These are phyloP conservation scores for Hypoxylon trugodes DNA, from an alignment of 495 filamentous ascomycete species.

Conservation along the genomic window DNA sequence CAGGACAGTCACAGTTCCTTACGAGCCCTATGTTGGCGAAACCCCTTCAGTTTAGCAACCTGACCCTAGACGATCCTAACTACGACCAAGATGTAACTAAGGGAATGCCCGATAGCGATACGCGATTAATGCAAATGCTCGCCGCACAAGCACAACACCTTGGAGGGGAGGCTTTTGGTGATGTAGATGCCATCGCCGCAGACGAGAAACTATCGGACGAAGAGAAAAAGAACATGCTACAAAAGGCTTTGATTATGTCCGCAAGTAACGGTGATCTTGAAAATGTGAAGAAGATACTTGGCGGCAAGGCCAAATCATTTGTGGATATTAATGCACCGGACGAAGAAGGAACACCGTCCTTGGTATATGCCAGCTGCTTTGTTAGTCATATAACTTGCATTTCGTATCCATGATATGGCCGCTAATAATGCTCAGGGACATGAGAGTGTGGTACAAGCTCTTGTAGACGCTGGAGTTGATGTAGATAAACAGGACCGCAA, in stretches of 20 bases:
- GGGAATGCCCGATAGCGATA: constrained; percentile 80
- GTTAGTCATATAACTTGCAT: constrained; percentile 62
- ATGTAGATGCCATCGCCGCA: constrained; percentile 79
- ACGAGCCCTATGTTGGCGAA: constrained; percentile 84
- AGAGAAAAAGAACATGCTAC: constrained; percentile 82
- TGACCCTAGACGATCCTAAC: constrained; percentile 78
- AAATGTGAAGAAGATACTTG: constrained; percentile 76
- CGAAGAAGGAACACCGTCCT: constrained; percentile 90
- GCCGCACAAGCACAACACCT: constrained; percentile 89
- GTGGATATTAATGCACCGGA: constrained; percentile 91
- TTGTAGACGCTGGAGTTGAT: constrained; percentile 87
- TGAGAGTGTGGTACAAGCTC: constrained; percentile 83
- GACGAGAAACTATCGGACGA: constrained; percentile 76
- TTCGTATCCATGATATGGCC: not conserved
- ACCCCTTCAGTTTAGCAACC: constrained; percentile 80
- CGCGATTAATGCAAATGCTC: constrained; percentile 92
- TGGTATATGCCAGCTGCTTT: constrained; percentile 99
- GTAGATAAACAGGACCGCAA: constrained; percentile 95
- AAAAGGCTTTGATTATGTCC: constrained; percentile 91
- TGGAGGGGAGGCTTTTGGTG: constrained; percentile 72
- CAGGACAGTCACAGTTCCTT: constrained; percentile 94
- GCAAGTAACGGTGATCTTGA: constrained; percentile 95
- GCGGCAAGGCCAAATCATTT: constrained; percentile 76
- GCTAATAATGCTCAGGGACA: constrained; percentile 70
- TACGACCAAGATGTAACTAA: constrained; percentile 68